Percentiles rank a stretch among this genome's conserved stretches.
These are phyloP conservation scores for Penicillium sp. DNA, from an alignment of 2,329 filamentous ascomycete genomes.

Conservation along the genomic window DNA sequence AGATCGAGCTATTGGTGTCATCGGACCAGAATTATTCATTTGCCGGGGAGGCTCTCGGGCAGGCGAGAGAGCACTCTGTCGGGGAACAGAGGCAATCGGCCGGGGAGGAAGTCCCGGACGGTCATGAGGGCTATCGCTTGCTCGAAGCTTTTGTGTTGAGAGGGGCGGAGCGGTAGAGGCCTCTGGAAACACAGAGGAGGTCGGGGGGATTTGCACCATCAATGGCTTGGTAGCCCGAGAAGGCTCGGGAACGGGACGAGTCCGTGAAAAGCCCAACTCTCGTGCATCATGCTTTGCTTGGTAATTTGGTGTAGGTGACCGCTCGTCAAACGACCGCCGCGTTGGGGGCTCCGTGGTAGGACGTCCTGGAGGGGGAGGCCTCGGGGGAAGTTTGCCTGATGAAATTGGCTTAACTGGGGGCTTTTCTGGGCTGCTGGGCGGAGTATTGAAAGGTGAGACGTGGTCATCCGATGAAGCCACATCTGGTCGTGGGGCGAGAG, in stretches of 20 bases:
- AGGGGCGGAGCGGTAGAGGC: slow-evolving; percentile 35
- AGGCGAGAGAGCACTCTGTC: slow-evolving; percentile 29
- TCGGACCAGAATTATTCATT: slow-evolving; percentile 15
- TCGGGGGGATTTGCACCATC: slow-evolving; percentile 36
- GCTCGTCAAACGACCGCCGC: slow-evolving; percentile 35
- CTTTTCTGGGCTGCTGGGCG: slow-evolving; percentile 73
- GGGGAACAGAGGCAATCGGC: slow-evolving; percentile 25
- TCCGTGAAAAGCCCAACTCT: slow-evolving; percentile 36
- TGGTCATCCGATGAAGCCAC: slow-evolving; percentile 46
- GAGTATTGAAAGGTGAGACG: slow-evolving; percentile 83
- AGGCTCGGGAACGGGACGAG: slow-evolving; percentile 31
- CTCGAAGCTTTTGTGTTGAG: slow-evolving; percentile 45
- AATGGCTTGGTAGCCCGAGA: slow-evolving; percentile 35
- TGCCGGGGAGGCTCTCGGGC: slow-evolving; percentile 20
- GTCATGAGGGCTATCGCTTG: slow-evolving; percentile 41
- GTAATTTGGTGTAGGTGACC: slow-evolving; percentile 23
- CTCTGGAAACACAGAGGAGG: slow-evolving; percentile 24
- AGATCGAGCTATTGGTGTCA: slow-evolving; percentile 17
- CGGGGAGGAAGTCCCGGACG: slow-evolving; percentile 57
- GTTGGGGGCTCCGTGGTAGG: slow-evolving; percentile 31
- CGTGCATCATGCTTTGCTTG: slow-evolving; percentile 29
- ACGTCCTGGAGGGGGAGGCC: slow-evolving; percentile 26
- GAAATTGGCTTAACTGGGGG: slow-evolving; percentile 42
- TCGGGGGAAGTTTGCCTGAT: slow-evolving; percentile 16
- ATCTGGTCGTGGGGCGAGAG: slow-evolving; percentile 33